Evolutionary conservation across 768 basidiomycete genomes (phyloP).

Genomic region (Suillus subalutaceus): DNA sequence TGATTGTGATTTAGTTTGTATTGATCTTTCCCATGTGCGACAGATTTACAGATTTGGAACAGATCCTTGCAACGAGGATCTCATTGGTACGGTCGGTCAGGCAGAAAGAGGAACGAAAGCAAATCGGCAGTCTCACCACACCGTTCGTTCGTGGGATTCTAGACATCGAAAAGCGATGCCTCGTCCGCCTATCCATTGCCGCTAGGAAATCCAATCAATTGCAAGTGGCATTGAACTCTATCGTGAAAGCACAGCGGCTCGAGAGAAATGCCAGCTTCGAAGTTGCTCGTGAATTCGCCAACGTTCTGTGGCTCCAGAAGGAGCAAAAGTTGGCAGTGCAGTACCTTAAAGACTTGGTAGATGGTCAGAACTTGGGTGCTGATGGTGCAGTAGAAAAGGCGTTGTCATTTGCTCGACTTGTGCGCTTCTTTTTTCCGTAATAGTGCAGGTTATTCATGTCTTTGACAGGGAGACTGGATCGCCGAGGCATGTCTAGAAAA

Average conservation of each 20-base stretch:
- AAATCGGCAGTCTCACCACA: constrained; percentile 71
- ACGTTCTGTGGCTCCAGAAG: constrained; percentile 85
- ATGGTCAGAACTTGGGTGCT: constrained; percentile 18
- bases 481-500: constrained; percentile 84
- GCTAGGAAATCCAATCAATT: constrained; percentile 69
- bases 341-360: constrained; percentile 51
- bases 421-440: constrained; percentile 35
- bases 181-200: constrained; percentile 69
- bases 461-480: constrained; percentile 83
- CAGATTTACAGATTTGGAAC: constrained; percentile 79
- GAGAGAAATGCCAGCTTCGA: constrained; percentile 48
- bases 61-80: constrained; percentile 77
- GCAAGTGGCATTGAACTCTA: constrained; percentile 86
- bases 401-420: constrained; percentile 64
- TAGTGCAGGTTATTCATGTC: constrained; percentile 1
- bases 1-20: neutral
- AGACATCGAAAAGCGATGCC: constrained; percentile 67
- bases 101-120: constrained; percentile 70
- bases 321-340: constrained; percentile 86
- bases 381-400: constrained; percentile 34
- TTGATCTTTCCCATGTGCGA: neutral
- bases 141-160: constrained; percentile 54
- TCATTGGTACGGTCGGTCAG: constrained; percentile 77
- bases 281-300: constrained; percentile 81
- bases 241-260: constrained; percentile 73